Evolutionary conservation across 2,329 filamentous ascomycete genomes (phyloP), one percentile per base, ranked within the genome.

Genomic region (Clonostachys rhizophaga): DNA sequence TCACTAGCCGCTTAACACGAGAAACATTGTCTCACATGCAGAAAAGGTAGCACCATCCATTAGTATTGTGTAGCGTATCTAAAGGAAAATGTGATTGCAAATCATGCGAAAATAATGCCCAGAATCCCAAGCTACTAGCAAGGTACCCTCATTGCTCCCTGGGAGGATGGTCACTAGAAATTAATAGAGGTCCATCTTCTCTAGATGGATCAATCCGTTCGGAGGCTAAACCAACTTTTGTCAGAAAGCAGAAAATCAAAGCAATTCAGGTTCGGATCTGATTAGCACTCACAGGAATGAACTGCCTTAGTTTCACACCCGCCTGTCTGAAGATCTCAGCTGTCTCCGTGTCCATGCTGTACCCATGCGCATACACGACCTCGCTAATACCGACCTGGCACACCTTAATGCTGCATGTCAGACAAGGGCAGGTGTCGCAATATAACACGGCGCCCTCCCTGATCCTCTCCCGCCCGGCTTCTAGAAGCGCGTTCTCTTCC

Each of bases 351-450:
- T 99, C 94, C 86, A 99, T 96, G 63, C 92, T 92, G 64, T 99
- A 99, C 24, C 87, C 84, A 62, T 95, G 87, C 54, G 84, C 91
- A 60, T 96, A 99, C 13, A 52, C 91, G 13, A 99, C 94, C 73
- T 99, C 94, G 40, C 81, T 83, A 54, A 99, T 96, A 16, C 94
- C 94, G 8, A 97, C 90, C 70, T 99, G 94, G 18, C 90, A 89
- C 60, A 99, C 97, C 73, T 99, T 99, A 72, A 99, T 95, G 59
- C 90, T 96, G 68, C 94, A 99, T 3, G 94, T 99, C 65, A 99
- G 74, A 64, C 94, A 99, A 5, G 94, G 94, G 66, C 94, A 99
- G 55, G 91, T 96, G 63, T 96, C 89, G 67, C 91, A 96, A 69
- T 96, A 99, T 24, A 99, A 72, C 44, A 90, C 87, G 36, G 88